These are phyloP conservation scores for Scleroderma citrinum DNA, from an alignment of 768 basidiomycete species.

Conservation along the genomic window DNA sequence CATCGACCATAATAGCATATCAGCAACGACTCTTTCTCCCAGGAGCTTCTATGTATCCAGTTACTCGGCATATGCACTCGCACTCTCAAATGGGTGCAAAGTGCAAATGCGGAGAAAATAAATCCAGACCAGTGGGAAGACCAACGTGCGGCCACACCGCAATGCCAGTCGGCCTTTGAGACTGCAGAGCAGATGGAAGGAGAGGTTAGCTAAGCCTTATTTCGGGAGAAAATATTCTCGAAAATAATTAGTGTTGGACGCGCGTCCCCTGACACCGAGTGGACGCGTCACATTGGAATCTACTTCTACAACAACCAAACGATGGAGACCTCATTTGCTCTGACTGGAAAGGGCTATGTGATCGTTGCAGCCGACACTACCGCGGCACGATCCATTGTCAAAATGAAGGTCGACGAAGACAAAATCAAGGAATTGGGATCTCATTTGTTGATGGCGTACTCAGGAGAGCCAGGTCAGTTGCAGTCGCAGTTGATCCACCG, in stretches of 20 bases:
- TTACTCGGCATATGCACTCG: too few species aligned
- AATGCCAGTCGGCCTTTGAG: too few species aligned
- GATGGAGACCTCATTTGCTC: slow-evolving; percentile 90
- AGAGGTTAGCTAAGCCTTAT: too few species aligned
- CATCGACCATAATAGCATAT: too few species aligned
- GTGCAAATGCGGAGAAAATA: too few species aligned
- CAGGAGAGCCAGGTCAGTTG: slow-evolving; percentile 80
- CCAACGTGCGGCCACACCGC: too few species aligned
- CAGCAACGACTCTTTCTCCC: too few species aligned
- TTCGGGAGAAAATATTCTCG: background rate
- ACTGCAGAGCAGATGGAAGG: too few species aligned
- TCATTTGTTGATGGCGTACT: slow-evolving; percentile 91
- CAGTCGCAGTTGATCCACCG: slow-evolving; percentile 11
- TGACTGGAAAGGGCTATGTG: slow-evolving; percentile 91
- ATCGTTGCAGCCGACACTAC: slow-evolving; percentile 90
- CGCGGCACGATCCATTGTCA: slow-evolving; percentile 87
- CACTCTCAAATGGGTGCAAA: too few species aligned
- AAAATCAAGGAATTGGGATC: slow-evolving; percentile 91
- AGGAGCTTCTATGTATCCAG: too few species aligned
- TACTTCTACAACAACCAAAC: slow-evolving; percentile 14
- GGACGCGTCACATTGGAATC: slow-evolving; percentile 1
- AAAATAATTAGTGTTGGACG: slow-evolving; percentile 19
- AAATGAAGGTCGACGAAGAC: slow-evolving; percentile 96
- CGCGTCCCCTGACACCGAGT: slow-evolving; percentile 22
- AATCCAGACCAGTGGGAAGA: too few species aligned